phyloP scores from a whole-genome alignment of 148 eudicot genomes.

The Rhododendron kiyosumense region DNA sequence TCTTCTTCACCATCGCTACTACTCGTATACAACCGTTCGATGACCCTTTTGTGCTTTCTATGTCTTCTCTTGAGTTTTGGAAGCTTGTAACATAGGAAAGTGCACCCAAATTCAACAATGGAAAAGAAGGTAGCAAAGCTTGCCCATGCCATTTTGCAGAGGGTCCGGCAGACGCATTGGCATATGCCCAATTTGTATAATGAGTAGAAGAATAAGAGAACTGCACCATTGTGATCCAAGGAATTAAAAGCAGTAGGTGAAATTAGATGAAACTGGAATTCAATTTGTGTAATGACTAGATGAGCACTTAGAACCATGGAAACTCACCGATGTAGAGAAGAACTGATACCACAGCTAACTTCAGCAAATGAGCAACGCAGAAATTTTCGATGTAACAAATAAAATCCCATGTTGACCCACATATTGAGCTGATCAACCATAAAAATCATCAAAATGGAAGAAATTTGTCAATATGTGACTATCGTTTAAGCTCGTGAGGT shows the following conservation, averaged over 20 bases:
- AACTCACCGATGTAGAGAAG: constrained; percentile 41
- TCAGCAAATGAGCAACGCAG: constrained; percentile 38
- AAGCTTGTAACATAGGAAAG: constrained; percentile 29
- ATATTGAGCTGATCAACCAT: constrained; percentile 40
- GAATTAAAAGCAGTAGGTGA: no score
- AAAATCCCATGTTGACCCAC: constrained; percentile 49
- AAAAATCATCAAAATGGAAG: not conserved
- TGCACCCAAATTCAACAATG: constrained; percentile 20
- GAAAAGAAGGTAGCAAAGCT: constrained; percentile 30
- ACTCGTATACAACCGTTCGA: constrained; percentile 8
- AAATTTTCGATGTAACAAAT: constrained; percentile 49
- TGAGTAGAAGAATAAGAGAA: constrained; percentile 36
- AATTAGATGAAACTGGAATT: no score
- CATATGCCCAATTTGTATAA: constrained; percentile 41
- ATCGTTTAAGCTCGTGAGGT: no score
- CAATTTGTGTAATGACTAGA: not conserved
- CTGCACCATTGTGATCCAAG: constrained; percentile 20
- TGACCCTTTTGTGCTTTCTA: constrained; percentile 12
- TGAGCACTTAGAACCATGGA: not conserved
- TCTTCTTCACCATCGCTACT: constrained; percentile 5
- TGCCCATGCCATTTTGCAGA: constrained; percentile 27
- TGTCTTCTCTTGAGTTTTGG: not conserved
- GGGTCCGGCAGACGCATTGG: constrained; percentile 33
- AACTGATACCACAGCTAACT: constrained; percentile 29
- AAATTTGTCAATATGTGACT: not conserved